Evolutionary conservation across 371 early-diverging fungal species (phyloP), one percentile per base, ranked within the genome.

Genomic region (Batkoa obscura): DNA sequence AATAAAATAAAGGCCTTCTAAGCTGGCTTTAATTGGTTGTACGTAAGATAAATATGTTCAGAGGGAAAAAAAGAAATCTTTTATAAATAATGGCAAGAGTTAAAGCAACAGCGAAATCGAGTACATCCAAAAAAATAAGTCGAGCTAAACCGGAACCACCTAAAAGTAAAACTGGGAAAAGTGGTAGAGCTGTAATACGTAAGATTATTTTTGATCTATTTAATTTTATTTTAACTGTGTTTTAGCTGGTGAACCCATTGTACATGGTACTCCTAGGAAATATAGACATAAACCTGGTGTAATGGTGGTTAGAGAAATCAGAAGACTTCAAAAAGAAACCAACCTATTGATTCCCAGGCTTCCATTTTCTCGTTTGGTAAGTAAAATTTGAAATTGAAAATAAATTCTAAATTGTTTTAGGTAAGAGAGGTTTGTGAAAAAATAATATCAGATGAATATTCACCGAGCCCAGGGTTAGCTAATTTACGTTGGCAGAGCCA

Each of bases 401-500:
- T 33, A 13, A 31, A 39, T 32, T 36, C 30, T 15, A 1, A 42
- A 17, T 31, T 9, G 30, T 1, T 35, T 42, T 64, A 79, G 79
- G 79, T 86, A 9, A 68, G 75, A 43, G 84, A 84, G 63, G 72
- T 85, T 9, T 69, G 84, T 0, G 55, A 64, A 17, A 76, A 80
- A 30, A 62, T 72, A 6, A 48, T 61, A 1, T 57, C 59, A 39
- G 67, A 62, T 36, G 57, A 66, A 13, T 43, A 65, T 61, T 55
- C 67, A 34, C 42, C 60, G 37, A 65, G 63, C 15, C 60, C 60
- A 6, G 58, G 48, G 5, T 51, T 53, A 3, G 63, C 67, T 3
- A 81, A 70, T 36, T 68, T 80, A 53, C 66, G 93, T 55, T 94
- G 91, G 86, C 86, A 92, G 61, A 69, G 72, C 12, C 66, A 73